Base-by-base conservation (phyloP, 441 rosid genomes). In the Gossypium aridum region DNA sequence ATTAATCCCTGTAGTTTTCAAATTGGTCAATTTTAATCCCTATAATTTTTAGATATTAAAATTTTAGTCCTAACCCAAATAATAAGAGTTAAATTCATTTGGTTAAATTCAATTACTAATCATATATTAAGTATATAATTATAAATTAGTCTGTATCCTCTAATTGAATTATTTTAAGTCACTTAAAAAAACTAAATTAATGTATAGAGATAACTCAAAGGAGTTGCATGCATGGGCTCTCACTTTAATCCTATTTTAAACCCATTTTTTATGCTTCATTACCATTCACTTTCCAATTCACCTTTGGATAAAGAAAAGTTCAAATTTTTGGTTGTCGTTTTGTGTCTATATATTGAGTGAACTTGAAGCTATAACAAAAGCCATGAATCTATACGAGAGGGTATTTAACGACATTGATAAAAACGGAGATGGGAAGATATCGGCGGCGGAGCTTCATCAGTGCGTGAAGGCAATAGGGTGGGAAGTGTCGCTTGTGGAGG, bases 351-450 rank as follows among this genome's bases (percentile, higher is more conserved):
- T 31, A 9, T 3, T 1, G 37, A 31, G 71, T 47, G 7, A 51
- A 25, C 12, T n/a, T 49, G 14, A 49, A 68, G 72, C 45, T 8
- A 14, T 6, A 45, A 17, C 67, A 82, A 83, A 70, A 13, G 39
- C 47, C 9, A n/a, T 69, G 45, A 51, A 71, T 87, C 85, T 34
- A 10, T 23, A 59, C 62, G 75, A 87, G 80, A 74, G 79, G 9
- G 87, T 83, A 0, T 86, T 83, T 59, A 62, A 78, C 25, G 78
- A 85, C 71, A 82, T 90, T 1, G 93, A 86, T 37, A 77, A 66
- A 39, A 75, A 81, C 26, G 87, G 87, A n/a, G 85, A 89, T 9
- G 88, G 92, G 45, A 92, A 86, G 71, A 79, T 91, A 10, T 89
- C 96, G 0, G 79, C 92, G 4, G 71, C 75, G 4, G 86, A 89